Conservation (phyloP, 192 early-diverging fungal species). For the Podila clonocystis region DNA sequence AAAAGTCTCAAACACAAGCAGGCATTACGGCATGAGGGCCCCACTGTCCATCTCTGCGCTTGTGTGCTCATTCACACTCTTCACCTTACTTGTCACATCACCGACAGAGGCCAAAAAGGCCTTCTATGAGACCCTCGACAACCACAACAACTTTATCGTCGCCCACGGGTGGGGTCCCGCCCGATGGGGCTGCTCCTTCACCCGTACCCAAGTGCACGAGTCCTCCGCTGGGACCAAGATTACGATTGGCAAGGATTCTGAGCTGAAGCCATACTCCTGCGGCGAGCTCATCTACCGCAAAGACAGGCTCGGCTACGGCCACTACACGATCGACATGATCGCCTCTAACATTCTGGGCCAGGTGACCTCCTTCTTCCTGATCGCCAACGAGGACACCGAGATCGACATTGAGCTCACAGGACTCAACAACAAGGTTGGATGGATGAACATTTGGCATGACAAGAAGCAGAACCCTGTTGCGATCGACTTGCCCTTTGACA, state of each 20-base stretch:
- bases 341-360: constrained; percentile 35
- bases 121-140: constrained; percentile 20
- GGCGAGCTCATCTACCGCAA: constrained; percentile 9
- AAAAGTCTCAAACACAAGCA: neutral
- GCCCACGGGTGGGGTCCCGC: constrained; percentile 39
- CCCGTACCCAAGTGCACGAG: constrained; percentile 31
- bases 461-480: constrained; percentile 26
- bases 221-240: constrained; percentile 8
- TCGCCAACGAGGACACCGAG: constrained; percentile 31
- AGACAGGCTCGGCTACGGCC: constrained; percentile 15
- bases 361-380: constrained; percentile 45
- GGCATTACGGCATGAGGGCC: neutral
- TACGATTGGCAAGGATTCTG: constrained; percentile 38
- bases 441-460: constrained; percentile 45
- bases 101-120: neutral
- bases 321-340: constrained; percentile 46
- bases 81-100: neutral
- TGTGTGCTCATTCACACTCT: neutral
- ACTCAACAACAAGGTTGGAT: constrained; percentile 24
- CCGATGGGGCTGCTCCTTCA: constrained; percentile 47
- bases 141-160: constrained; percentile 37
- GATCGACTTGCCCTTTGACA: constrained; percentile 26
- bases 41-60: neutral
- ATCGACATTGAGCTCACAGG: constrained; percentile 50
- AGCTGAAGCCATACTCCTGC: neutral